A percentile compares a stretch with the other conserved stretches of the same genome.
These are phyloP conservation scores for Anethum foeniculum DNA, from an alignment of 140 eudicot species.

Conservation along the genomic window DNA sequence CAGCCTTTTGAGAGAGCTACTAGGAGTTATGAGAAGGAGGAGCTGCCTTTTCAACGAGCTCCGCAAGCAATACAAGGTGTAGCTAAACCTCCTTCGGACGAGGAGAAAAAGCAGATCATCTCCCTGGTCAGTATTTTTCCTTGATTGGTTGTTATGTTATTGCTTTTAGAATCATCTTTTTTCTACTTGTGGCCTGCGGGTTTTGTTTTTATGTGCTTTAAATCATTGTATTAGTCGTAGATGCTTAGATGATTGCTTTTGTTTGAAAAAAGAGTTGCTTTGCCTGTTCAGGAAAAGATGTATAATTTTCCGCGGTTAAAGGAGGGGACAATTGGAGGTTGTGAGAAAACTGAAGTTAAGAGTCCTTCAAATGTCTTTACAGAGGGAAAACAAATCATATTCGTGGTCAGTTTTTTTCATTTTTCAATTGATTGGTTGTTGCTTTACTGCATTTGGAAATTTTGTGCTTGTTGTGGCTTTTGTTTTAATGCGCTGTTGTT, in stretches of 20 bases:
- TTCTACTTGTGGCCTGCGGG: background rate
- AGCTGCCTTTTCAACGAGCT: constrained; percentile 5
- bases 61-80: background rate
- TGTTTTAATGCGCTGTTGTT: background rate
- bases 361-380: background rate
- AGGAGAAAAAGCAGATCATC: background rate
- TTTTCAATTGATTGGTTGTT: background rate
- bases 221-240: background rate
- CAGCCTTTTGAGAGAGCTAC: constrained; percentile 10
- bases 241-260: background rate
- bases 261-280: background rate
- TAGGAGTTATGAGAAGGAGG: background rate
- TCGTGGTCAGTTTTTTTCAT: constrained; percentile 34
- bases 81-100: constrained; percentile 4
- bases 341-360: background rate
- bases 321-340: background rate
- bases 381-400: constrained; percentile 14
- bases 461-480: background rate
- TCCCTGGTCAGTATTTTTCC: background rate
- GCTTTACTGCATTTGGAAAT: background rate
- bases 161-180: background rate
- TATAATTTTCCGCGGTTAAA: background rate
- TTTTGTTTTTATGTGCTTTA: background rate
- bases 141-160: background rate
- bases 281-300: background rate